Base-by-base conservation (phyloP, 495 filamentous ascomycete genomes). In the Hypoxylon crocopeplum region DNA sequence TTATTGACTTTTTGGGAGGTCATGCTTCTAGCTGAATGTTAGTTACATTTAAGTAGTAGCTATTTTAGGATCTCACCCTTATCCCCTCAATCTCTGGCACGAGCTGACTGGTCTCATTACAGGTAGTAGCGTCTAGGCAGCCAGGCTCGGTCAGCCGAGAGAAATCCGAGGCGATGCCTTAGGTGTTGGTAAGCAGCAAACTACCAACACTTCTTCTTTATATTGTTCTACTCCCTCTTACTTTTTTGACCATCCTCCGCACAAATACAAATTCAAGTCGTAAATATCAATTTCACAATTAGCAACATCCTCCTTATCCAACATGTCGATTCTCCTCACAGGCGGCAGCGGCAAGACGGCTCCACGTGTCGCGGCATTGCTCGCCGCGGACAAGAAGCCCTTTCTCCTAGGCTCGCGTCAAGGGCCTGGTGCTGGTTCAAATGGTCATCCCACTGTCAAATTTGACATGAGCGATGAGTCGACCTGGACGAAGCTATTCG, bases 311-410 rank as follows among this genome's bases (percentile, higher is more conserved):
- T 29, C 25, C 16, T 34, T 13, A 34, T 39, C 21, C 42, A 55
- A 61, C 4, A 61, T 55, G 57, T 27, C 57, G 0, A 49, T 82
- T 56, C 72, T 83, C 27, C 61, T 83, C 21, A 68, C 74, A 1
- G 81, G 79, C 36, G 80, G 77, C 41, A 76, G 69, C 7, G 79
- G 80, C 55, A 81, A 79, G 34, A 69, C 79, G 11, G 72, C 77
- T 38, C 62, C 64, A 21, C 73, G 77, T 33, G 66, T 82, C 21
- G 76, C 71, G 6, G 47, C 25, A 8, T 71, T 76, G 11, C 70
- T 81, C 29, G 37, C 68, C 0, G 50, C 62, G 4, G 34, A 41
- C 16, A 45, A 49, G 29, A 59, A 66, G 27, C 69, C 69, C 16
- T 63, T 70, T 46, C 59, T 81, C 30, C 33, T 75, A 8, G 79